Evolutionary conservation across 2,329 filamentous ascomycete genomes (phyloP).

Genomic region (Fusarium pseudoanthophilum): DNA sequence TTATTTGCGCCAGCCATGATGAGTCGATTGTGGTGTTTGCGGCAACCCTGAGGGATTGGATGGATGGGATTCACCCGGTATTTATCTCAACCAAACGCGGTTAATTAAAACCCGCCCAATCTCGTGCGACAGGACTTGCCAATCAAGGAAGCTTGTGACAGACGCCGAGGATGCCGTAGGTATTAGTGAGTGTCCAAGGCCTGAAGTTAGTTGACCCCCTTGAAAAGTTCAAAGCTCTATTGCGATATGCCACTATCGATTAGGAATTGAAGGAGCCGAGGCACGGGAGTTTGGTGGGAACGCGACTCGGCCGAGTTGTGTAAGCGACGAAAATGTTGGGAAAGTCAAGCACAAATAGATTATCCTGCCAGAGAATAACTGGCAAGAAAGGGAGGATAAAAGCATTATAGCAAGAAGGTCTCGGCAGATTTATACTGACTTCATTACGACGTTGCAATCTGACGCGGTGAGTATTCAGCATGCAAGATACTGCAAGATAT

Average conservation of each 20-base stretch:
- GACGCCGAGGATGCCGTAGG: conserved; percentile 9
- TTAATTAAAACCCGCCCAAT: not conserved
- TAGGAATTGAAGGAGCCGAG: conserved; percentile 31
- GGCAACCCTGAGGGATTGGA: conserved; percentile 1
- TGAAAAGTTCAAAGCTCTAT: conserved; percentile 1
- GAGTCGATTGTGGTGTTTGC: conserved; percentile 10
- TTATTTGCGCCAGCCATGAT: conserved; percentile 49
- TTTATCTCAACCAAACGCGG: not conserved
- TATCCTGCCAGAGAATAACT: not conserved
- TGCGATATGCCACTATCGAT: conserved; percentile 19
- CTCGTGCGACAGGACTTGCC: not conserved
- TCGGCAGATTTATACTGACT: not conserved
- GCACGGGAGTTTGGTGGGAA: conserved; percentile 32
- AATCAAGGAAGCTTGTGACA: not conserved
- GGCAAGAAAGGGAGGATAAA: no score
- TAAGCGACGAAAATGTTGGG: conserved; percentile 16
- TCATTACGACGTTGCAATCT: not conserved
- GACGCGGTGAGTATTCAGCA: not conserved
- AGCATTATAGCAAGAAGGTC: not conserved
- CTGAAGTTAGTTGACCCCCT: not conserved
- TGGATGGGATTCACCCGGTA: conserved; percentile 3
- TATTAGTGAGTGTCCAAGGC: not conserved
- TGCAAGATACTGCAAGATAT: not conserved
- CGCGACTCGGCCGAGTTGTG: conserved; percentile 9
- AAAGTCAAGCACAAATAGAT: not conserved